These are phyloP conservation scores for Leucosporidium creatinivorum DNA, from an alignment of 768 basidiomycete genomes.

Conservation along the genomic window DNA sequence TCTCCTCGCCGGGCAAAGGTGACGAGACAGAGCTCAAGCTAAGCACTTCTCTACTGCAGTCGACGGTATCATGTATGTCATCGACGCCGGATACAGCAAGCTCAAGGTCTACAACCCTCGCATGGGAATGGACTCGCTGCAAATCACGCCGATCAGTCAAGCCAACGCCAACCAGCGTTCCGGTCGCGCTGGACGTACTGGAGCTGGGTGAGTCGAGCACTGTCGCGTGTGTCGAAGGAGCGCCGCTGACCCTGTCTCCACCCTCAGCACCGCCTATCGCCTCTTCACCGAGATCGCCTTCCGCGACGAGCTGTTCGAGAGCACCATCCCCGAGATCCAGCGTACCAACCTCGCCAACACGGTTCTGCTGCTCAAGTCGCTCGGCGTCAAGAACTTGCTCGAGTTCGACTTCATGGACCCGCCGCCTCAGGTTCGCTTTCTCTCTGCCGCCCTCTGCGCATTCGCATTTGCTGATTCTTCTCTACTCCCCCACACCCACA, in stretches of 20 bases:
- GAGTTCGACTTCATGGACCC: conserved; percentile 99
- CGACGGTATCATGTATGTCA: conserved; percentile 94
- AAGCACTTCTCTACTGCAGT: conserved; percentile 49
- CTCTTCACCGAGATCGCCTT: conserved; percentile 95
- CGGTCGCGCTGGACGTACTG: conserved; percentile 93
- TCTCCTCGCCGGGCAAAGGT: neutral
- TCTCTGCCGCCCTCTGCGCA: neutral
- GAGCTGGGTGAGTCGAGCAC: conserved; percentile 63
- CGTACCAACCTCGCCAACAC: conserved; percentile 96
- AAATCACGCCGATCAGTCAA: conserved; percentile 98
- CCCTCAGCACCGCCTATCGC: conserved; percentile 78
- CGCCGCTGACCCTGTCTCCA: neutral
- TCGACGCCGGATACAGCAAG: conserved; percentile 94
- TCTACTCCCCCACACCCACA: too few relatives aligned
- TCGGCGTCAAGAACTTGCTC: conserved; percentile 92
- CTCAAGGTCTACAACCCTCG: conserved; percentile 98
- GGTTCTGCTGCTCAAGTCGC: conserved; percentile 83
- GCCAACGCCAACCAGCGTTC: conserved; percentile 95
- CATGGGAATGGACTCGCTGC: conserved; percentile 97
- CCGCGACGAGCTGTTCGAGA: conserved; percentile 89
- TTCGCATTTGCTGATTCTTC: too few relatives aligned
- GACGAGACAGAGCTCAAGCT: neutral
- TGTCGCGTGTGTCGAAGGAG: neutral
- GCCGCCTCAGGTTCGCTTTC: conserved; percentile 68
- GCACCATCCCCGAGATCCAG: conserved; percentile 97